Evolutionary conservation across 1,284 basidiomycete species (phyloP), one percentile per base, ranked within the genome.

Genomic region (Coniferiporia weirii): DNA sequence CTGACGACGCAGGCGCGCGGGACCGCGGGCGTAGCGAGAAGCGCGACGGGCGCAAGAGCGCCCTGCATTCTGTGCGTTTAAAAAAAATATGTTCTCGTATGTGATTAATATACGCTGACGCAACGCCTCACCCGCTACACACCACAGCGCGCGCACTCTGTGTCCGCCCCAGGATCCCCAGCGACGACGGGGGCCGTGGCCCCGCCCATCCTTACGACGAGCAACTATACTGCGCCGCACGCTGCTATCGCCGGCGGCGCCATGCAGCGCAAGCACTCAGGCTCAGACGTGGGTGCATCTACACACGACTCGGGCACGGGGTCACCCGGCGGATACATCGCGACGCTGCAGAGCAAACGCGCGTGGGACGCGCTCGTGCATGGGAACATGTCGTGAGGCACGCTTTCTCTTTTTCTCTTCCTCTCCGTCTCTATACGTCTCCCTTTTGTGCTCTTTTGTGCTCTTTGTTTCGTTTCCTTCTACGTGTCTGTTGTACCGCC

Each of bases 361-460:
- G 77, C 78, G 10, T 80, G 78, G 78, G 79, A 80, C 60, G 78
- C 78, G 2, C 66, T 80, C 54, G 78, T 80, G 38, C 79, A 68
- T 38, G 67, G 67, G 13, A 66, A 64, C 35, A 66, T 63, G 54
- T 61, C 56, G 27, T 64, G 45, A 52, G n/a, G 15, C n/a, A 13
- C 48, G 4, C 9, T 22, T 20, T 19, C 32, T 43, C 7, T n/a
- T 48, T 27, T 27, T 27, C 27, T 5, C 27, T 27, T 3, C 27
- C 27, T 27, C 27, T 27, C 27, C 27, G 5, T 27, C 27, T 27
- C 27, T 27, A 27, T 5, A 27, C 27, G 27, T 27, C 27, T 27
- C 27, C 27, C 5, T 27, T 27, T 27, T 27, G 27, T 27, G 27
- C 27, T 5, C 27, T 27, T 27, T 27, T 27, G 27, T 5, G 27